A percentile compares a stretch with the other conserved stretches of the same genome.
Conservation (phyloP, 306 rosid species). For the Castanea sativa region DNA sequence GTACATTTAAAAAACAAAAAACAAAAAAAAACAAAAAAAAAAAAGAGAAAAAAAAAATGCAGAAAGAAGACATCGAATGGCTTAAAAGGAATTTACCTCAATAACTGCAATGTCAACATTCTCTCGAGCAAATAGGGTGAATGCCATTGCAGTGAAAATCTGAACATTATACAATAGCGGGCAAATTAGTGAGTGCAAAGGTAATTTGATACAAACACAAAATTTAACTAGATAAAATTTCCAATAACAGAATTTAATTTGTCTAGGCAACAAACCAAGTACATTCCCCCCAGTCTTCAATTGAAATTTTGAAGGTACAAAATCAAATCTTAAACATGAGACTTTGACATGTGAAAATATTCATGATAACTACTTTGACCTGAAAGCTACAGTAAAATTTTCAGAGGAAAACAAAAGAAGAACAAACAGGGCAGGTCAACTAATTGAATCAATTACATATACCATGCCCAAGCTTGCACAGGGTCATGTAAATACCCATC, state of each 20-base stretch:
- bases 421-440: conserved; percentile 8
- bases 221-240: background rate
- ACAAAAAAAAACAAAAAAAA: no score
- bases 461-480: background rate
- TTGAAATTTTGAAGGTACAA: conserved; percentile 6
- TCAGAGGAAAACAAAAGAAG: background rate
- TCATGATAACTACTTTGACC: background rate
- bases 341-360: background rate
- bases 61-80: background rate
- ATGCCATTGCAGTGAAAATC: conserved; percentile 90
- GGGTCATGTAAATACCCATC: conserved; percentile 4
- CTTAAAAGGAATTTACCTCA: conserved; percentile 53
- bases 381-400: background rate
- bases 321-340: background rate
- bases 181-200: conserved; percentile 9
- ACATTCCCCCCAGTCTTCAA: conserved; percentile 6
- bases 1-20: background rate
- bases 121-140: conserved; percentile 76
- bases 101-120: conserved; percentile 81
- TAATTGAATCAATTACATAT: background rate
- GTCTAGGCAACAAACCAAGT: background rate
- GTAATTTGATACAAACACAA: background rate
- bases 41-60: background rate
- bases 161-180: conserved; percentile 29
- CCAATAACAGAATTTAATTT: background rate